Evolutionary conservation across 2,329 filamentous ascomycete species (phyloP), one percentile per base, ranked within the genome.

Genomic region (Talaromyces atroroseus): DNA sequence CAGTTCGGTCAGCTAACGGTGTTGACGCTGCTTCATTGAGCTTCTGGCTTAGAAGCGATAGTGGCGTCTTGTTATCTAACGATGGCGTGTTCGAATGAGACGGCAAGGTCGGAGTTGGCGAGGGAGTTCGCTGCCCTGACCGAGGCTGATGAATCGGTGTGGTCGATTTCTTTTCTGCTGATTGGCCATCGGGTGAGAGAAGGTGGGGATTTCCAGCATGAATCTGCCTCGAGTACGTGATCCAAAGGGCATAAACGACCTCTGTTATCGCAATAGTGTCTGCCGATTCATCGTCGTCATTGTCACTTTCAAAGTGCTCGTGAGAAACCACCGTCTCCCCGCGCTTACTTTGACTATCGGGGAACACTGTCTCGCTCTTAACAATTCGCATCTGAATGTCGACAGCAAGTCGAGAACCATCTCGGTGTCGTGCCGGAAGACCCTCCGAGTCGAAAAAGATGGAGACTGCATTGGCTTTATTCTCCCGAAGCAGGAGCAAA

Each of bases 341-440:
- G 78, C n/a, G 87, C 82, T 2, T 85, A 56, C 86, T 81, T 53
- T 82, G 80, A 59, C 83, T 77, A 54, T 80, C 79, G 2, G 78
- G 74, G 56, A 77, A 78, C 20, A 84, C 82, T 62, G 85, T 87
- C 64, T 92, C 91, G 69, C 89, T 96, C 74, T 92, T 90, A 16
- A 97, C 92, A 23, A 99, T 91, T 34, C 94, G 85, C 88, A 99
- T 90, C 73, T 99, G 94, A 29, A 96, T 86, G 69, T 99, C 94
- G 36, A 99, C 89, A 72, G 90, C 92, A 61, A 99, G 87, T 60
- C 94, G 89, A 0, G 89, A 88, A 2, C 94, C 92, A 69, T 99
- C 94, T 40, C 92, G 85, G 70, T 99, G 94, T 65, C 83, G 87
- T 0, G 91, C 94, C 5, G 87, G 84, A 42, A 99, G 78, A 12